phyloP scores from a whole-genome alignment of 1,139 yeast species.

The Pichia sorboxylosa region DNA sequence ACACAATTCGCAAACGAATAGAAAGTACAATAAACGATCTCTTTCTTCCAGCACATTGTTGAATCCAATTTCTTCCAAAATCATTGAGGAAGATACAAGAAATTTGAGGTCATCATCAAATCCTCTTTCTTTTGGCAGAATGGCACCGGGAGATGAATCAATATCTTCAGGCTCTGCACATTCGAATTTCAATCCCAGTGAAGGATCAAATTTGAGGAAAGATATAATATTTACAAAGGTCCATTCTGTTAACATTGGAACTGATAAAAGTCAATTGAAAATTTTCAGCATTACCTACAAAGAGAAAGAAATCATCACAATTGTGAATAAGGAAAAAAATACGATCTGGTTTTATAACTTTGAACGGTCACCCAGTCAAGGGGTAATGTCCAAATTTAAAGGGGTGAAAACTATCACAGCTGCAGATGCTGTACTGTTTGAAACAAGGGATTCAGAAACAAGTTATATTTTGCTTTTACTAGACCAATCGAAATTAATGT shows the following conservation, averaged over 20 bases:
- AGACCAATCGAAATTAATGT: slow-evolving; percentile 26
- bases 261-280: slow-evolving; percentile 27
- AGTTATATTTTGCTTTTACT: slow-evolving; percentile 28
- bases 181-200: slow-evolving; percentile 12
- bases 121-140: slow-evolving; percentile 47
- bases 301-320: slow-evolving; percentile 49
- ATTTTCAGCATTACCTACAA: slow-evolving; percentile 35
- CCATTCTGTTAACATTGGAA: slow-evolving; percentile 30
- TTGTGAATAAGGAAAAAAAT: slow-evolving; percentile 25
- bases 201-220: slow-evolving; percentile 32
- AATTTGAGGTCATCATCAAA: slow-evolving; percentile 47
- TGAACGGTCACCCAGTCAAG: slow-evolving; percentile 27
- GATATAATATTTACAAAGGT: slow-evolving; percentile 59
- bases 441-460: slow-evolving; percentile 25
- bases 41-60: slow-evolving; percentile 21
- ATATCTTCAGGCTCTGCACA: slow-evolving; percentile 4
- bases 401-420: slow-evolving; percentile 29
- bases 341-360: slow-evolving; percentile 43
- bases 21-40: slow-evolving; percentile 16
- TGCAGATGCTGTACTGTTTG: slow-evolving; percentile 32
- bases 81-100: slow-evolving; percentile 30
- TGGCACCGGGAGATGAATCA: slow-evolving; percentile 33
- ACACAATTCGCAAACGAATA: slow-evolving; percentile 9
- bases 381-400: slow-evolving; percentile 26
- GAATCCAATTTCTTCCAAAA: slow-evolving; percentile 34